Conservation (phyloP, 306 rosid genomes). For the Ormosia emarginata region DNA sequence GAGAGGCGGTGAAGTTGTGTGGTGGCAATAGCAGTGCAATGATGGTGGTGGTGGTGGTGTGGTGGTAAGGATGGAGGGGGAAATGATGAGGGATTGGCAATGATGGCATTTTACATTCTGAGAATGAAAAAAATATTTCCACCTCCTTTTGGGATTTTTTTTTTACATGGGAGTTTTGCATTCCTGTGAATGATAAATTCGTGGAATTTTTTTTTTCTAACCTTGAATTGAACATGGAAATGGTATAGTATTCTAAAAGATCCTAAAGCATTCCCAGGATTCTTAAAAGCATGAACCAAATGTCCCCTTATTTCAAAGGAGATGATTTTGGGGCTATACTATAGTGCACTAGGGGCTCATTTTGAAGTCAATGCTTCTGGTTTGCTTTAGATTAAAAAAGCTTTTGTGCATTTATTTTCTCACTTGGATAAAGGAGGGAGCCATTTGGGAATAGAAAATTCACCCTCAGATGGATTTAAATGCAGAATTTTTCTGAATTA, state of each 20-base stretch:
- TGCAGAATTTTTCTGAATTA: not conserved
- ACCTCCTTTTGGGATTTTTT: too few relatives aligned
- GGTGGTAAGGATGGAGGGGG: not conserved
- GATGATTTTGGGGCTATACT: not conserved
- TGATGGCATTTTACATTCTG: not conserved
- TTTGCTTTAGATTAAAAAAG: not conserved
- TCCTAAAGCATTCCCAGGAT: not conserved
- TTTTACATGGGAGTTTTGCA: not conserved
- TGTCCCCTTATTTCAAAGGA: not conserved
- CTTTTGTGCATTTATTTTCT: not conserved
- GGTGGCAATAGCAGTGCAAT: not conserved
- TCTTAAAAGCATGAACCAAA: not conserved
- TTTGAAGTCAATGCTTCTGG: not conserved
- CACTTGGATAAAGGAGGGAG: not conserved
- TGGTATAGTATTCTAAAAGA: not conserved
- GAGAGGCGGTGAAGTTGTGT: not conserved
- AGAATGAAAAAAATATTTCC: too few relatives aligned
- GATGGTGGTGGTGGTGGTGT: not conserved
- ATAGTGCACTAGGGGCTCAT: not conserved
- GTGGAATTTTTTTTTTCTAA: not conserved
- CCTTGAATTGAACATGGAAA: not conserved
- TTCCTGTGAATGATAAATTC: not conserved
- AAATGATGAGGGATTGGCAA: not conserved
- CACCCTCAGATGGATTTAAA: not conserved
- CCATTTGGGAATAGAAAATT: not conserved